Evolutionary conservation across 2,329 filamentous ascomycete species (phyloP), one percentile per base, ranked within the genome.

Genomic region (Talaromyces islandicus): DNA sequence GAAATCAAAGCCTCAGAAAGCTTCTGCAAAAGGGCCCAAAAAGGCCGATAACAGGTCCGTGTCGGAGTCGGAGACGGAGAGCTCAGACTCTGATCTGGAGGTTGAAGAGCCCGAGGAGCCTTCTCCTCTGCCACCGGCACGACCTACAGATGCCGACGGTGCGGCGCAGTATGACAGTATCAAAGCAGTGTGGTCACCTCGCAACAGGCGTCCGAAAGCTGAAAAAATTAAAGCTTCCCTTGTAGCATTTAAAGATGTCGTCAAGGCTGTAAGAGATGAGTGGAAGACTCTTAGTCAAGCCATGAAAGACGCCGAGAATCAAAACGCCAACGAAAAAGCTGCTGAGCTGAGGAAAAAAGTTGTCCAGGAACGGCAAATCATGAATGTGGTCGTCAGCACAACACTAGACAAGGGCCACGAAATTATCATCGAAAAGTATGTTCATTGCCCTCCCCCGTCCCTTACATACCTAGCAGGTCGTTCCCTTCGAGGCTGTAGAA

Each of bases 131-230:
- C 81, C 84, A 11, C 65, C 75, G 21, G 73, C 74, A 60, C 77
- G 84, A 27, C 81, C 85, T 10, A 77, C 74, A 41, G 81, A 83
- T 52, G 78, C 81, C 5, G 74, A 81, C 62, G 80, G 76, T 65
- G 83, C 78, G 50, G 79, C 80, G 14, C 77, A 79, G 58, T 87
- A 86, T 70, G 84, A 87, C 67, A 78, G 83, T 10, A 80, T 86
- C 59, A 83, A 84, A 69, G 83, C 84, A 30, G 79, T 86, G 11
- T 88, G 85, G 85, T 80, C 78, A 54, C 80, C 82, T 52, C 80
- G 80, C 62, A 82, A 81, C 63, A 80, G 78, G 62, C 71, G 75
- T 32, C 74, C 80, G 21, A 73, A 76, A 58, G 73, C 77, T 17
- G 79, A 82, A 27, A 80, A 80, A 62, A 81, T 87, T 60, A 81